Evolutionary conservation across 768 basidiomycete species (phyloP), one percentile per base, ranked within the genome.

Genomic region (Tricholoma hemisulphureum): DNA sequence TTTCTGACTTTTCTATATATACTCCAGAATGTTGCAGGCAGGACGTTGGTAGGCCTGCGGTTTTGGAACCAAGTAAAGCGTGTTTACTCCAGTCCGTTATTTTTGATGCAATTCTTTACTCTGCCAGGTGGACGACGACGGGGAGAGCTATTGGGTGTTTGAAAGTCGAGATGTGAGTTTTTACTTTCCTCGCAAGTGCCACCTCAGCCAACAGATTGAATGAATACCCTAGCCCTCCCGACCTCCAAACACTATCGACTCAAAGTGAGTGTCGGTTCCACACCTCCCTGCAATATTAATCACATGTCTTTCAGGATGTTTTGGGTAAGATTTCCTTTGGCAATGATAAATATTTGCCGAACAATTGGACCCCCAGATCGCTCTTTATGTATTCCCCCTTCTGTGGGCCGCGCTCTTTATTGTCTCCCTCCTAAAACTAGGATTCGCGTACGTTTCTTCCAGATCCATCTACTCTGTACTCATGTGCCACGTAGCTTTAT

Each of bases 11-110:
- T n/a, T n/a, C n/a, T n/a, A n/a, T n/a, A n/a, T 11, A 18, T 20
- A 11, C 11, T 37, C 3, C 64, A 95, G 89, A 99, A 99, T 66
- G 94, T 99, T 13, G 84, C 95, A 0, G 97, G 97, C 2, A 79
- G 97, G 62, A 94, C 89, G 21, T 78, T 99, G 14, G 97, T 98
- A 10, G 97, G 97, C 20, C 77, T 99, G 59, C 81, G 97, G 55
- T 99, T 95, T 68, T 98, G 96, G 96, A 99, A 98, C 70, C 95
- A 98, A 74, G 88, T 87, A n/a, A n/a, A n/a, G 53, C 21, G 70
- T 18, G 18, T 11, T 23, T 46, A 4, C 23, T 13, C 8, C 10
- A 16, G 28, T 52, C 53, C 23, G 11, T 53, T 10, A 59, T 6
- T 45, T 39, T 31, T 50, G 39, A 51, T 50, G 34, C 29, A n/a